Evolutionary conservation across 345 rosid genomes (phyloP), one percentile per base, ranked within the genome.

Genomic region (Gossypium anomalum): DNA sequence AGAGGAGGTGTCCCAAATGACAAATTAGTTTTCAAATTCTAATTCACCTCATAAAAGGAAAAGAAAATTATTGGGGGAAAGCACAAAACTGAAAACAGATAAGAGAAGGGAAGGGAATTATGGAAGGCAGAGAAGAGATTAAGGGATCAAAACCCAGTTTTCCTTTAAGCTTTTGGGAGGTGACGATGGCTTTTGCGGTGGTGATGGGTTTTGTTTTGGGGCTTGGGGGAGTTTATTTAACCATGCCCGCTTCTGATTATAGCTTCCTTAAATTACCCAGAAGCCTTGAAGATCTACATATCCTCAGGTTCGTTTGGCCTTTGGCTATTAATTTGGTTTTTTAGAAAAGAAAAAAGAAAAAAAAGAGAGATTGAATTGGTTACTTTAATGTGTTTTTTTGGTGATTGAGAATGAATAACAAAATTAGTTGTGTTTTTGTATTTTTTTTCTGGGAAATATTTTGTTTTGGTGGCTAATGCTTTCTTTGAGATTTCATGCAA

Each of bases 221-320:
- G 9, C 59, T 55, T 19, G 9, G 2, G 3, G 59, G 59, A 2
- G 59, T 55, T 55, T 55, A 55, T 55, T 55, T 55, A 55, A 55
- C 59, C 59, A 55, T 55, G 59, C 59, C 59, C 59, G 59, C 23
- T 55, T 55, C 59, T 55, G 59, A 55, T 55, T 55, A 55, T 19
- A 55, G 59, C 59, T 55, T 55, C 59, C 59, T 55, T 22, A 19
- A 19, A 55, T 19, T 55, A 55, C 59, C 59, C 23, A 19, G 22
- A 55, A 55, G 3, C 22, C 59, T 55, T 19, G 59, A 55, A 55
- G 59, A 55, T 55, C 59, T 55, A 9, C 59, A 55, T 55, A 55
- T 55, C 59, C 59, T 55, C 25, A 55, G 59, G 59, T 55, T 55
- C 59, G 25, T 55, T 55, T 2, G 10, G 41, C 41, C 22, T 55